Evolutionary conservation across 306 rosid genomes (phyloP).

Genomic region (Begonia loranthoides): DNA sequence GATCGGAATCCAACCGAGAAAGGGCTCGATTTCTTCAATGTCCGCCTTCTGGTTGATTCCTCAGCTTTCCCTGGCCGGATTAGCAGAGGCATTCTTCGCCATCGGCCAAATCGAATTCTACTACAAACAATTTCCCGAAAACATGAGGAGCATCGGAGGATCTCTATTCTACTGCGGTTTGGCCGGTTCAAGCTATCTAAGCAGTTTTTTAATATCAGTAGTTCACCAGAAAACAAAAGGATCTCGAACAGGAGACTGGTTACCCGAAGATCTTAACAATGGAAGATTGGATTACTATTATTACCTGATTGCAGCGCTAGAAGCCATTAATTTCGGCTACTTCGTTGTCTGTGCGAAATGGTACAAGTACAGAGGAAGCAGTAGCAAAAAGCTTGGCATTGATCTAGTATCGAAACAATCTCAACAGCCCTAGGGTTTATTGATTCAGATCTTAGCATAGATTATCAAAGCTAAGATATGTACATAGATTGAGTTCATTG

Average conservation of each 20-base stretch:
- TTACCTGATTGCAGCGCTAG: constrained; percentile 38
- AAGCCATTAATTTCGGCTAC: constrained; percentile 40
- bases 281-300: constrained; percentile 75
- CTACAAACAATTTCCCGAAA: constrained; percentile 85
- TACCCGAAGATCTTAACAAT: constrained; percentile 74
- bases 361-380: constrained; percentile 44
- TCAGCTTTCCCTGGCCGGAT: constrained; percentile 41
- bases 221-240: constrained; percentile 29
- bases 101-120: constrained; percentile 65
- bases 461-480: too few relatives aligned
- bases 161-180: constrained; percentile 48
- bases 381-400: constrained; percentile 12
- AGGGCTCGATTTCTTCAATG: constrained; percentile 70
- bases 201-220: constrained; percentile 33
- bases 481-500: too few relatives aligned
- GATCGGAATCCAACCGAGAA: constrained; percentile 42
- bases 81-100: constrained; percentile 39
- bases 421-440: not conserved
- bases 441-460: too few relatives aligned
- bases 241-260: constrained; percentile 48
- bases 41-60: constrained; percentile 63
- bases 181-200: constrained; percentile 60
- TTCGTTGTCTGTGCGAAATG: constrained; percentile 47
- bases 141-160: constrained; percentile 81
- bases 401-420: constrained; percentile 16